Evolutionary conservation across 192 early-diverging fungal species (phyloP).

Genomic region (Mortierella antarctica): DNA sequence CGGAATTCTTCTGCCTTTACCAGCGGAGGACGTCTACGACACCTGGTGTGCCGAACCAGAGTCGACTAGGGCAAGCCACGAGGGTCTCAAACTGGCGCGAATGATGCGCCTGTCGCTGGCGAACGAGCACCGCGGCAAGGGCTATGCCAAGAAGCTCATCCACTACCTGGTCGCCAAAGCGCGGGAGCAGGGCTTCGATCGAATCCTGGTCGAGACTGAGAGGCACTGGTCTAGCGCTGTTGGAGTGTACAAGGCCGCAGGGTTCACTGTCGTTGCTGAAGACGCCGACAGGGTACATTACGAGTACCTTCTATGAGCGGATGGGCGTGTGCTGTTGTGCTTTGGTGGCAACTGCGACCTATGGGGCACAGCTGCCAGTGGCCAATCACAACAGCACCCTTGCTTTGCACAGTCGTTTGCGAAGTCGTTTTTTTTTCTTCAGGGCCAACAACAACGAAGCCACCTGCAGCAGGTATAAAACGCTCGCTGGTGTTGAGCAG

Average conservation of each 20-base stretch:
- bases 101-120: constrained; percentile 44
- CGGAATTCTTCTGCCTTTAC: constrained; percentile 41
- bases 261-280: constrained; percentile 22
- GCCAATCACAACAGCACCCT: constrained; percentile 8
- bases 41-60: constrained; percentile 29
- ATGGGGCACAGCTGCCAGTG: not conserved
- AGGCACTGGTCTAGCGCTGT: constrained; percentile 35
- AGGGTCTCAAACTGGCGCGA: constrained; percentile 11
- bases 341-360: constrained; percentile 1
- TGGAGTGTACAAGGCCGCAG: constrained; percentile 18
- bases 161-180: constrained; percentile 11
- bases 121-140: constrained; percentile 25
- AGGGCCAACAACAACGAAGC: not conserved
- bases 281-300: constrained; percentile 22
- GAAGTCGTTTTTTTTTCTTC: constrained; percentile 2
- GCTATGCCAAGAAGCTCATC: constrained; percentile 30
- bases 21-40: constrained; percentile 33
- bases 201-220: constrained; percentile 38
- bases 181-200: constrained; percentile 11
- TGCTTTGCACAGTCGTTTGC: not conserved
- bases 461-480: constrained; percentile 18
- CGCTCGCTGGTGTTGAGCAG: not conserved
- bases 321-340: not conserved
- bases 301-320: constrained; percentile 16
- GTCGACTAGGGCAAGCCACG: not conserved